Evolutionary conservation across 495 filamentous ascomycete genomes (phyloP).

Genomic region (Penicillium cinerascens): DNA sequence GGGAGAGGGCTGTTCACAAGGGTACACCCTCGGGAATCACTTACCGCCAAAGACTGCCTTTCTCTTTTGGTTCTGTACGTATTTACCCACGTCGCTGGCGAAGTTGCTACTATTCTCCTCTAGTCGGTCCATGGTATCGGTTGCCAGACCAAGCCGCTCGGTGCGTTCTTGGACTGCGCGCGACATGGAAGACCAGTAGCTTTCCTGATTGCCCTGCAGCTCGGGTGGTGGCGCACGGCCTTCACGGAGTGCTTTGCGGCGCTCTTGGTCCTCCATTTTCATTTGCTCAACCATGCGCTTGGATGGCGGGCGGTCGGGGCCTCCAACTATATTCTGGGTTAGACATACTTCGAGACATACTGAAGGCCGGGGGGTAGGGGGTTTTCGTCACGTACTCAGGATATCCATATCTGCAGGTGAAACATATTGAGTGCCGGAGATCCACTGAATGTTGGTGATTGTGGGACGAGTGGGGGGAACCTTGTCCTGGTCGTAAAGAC

Average conservation of each 20-base stretch:
- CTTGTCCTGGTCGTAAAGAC: constrained; percentile 70
- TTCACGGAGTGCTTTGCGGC: constrained; percentile 45
- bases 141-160: constrained; percentile 75
- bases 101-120: constrained; percentile 76
- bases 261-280: constrained; percentile 55
- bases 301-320: constrained; percentile 78
- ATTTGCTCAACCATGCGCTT: constrained; percentile 69
- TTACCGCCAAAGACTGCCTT: constrained; percentile 67
- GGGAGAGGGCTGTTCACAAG: constrained; percentile 10
- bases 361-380: background rate
- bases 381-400: constrained; percentile 51
- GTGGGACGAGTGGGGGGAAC: constrained; percentile 79
- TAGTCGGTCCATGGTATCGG: constrained; percentile 77
- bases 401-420: constrained; percentile 87
- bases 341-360: background rate
- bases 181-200: constrained; percentile 69
- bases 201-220: constrained; percentile 44
- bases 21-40: constrained; percentile 14
- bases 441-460: constrained; percentile 94
- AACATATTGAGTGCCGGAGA: constrained; percentile 89
- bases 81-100: constrained; percentile 84
- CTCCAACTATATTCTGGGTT: constrained; percentile 57
- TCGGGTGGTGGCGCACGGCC: constrained; percentile 24
- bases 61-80: constrained; percentile 78
- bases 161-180: constrained; percentile 85